phyloP scores from a whole-genome alignment of 129 eudicot genomes.

The Flaveria ramosissima region DNA sequence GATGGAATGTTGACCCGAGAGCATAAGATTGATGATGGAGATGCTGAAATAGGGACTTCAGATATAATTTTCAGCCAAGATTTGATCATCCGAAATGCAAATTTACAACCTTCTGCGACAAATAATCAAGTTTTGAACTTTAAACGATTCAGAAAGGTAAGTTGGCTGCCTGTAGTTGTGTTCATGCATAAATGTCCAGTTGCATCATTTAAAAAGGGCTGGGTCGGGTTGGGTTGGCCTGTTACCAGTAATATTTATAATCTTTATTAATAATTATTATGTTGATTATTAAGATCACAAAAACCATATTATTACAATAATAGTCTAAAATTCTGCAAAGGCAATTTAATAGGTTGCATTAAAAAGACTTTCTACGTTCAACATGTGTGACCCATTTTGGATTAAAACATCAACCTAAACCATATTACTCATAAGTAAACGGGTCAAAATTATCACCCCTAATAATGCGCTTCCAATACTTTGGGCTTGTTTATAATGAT shows the following conservation, averaged over 20 bases:
- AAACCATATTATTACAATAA: not conserved
- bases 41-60: constrained; percentile 48
- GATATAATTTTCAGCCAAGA: constrained; percentile 81
- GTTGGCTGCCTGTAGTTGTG: constrained; percentile 4
- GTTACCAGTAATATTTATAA: not conserved
- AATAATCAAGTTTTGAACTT: constrained; percentile 52
- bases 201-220: not conserved
- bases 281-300: not conserved
- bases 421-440: not conserved
- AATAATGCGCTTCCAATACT: not conserved
- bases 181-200: not conserved
- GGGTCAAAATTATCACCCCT: not conserved
- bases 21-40: constrained; percentile 35
- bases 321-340: not conserved
- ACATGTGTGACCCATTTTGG: not conserved
- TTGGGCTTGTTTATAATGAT: constrained; percentile 16
- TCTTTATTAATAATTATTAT: not conserved
- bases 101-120: constrained; percentile 31
- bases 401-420: not conserved
- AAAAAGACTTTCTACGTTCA: not conserved
- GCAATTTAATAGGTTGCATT: not conserved
- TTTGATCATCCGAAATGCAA: constrained; percentile 60
- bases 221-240: not conserved
- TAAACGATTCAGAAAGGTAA: constrained; percentile 86
- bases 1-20: constrained; percentile 26